Percentiles rank a stretch among this genome's conserved stretches.
phyloP scores from a whole-genome alignment of 2,329 filamentous ascomycete species.

The Penicillium griseofulvum region DNA sequence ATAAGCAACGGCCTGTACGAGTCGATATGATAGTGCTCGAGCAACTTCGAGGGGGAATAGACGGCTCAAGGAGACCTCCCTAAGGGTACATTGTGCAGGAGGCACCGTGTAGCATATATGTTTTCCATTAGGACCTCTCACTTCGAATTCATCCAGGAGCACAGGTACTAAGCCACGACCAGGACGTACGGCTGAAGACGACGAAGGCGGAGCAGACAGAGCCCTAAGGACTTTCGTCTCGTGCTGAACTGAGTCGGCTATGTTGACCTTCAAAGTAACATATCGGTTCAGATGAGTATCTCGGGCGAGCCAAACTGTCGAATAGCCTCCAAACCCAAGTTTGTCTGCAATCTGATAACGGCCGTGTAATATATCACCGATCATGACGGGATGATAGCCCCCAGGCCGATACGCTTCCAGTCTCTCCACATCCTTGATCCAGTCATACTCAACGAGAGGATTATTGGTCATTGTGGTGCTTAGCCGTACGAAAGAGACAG shows the following conservation, averaged over 20 bases:
- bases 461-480: constrained; percentile 3
- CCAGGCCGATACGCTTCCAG: constrained; percentile 34
- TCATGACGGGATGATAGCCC: constrained; percentile 36
- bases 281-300: constrained; percentile 29
- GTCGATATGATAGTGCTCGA: constrained; percentile 22
- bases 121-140: constrained; percentile 29
- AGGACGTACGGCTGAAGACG: not conserved
- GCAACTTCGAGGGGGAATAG: constrained; percentile 29
- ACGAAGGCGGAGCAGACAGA: not conserved
- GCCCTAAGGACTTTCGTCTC: constrained; percentile 13
- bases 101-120: constrained; percentile 28
- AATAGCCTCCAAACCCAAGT: constrained; percentile 43
- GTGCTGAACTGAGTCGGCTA: constrained; percentile 15
- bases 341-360: constrained; percentile 44
- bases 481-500: not conserved
- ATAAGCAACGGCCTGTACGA: constrained; percentile 18
- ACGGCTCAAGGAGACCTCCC: constrained; percentile 27
- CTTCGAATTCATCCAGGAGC: constrained; percentile 27
- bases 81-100: constrained; percentile 28
- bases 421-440: constrained; percentile 29
- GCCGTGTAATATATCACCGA: constrained; percentile 31
- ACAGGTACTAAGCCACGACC: constrained; percentile 10
- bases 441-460: constrained; percentile 25
- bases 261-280: constrained; percentile 32
- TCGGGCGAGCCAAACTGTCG: constrained; percentile 44